Evolutionary conservation across 2,329 filamentous ascomycete genomes (phyloP), one percentile per base, ranked within the genome.

Genomic region (Ophiocordyceps camponoti-leonardi): DNA sequence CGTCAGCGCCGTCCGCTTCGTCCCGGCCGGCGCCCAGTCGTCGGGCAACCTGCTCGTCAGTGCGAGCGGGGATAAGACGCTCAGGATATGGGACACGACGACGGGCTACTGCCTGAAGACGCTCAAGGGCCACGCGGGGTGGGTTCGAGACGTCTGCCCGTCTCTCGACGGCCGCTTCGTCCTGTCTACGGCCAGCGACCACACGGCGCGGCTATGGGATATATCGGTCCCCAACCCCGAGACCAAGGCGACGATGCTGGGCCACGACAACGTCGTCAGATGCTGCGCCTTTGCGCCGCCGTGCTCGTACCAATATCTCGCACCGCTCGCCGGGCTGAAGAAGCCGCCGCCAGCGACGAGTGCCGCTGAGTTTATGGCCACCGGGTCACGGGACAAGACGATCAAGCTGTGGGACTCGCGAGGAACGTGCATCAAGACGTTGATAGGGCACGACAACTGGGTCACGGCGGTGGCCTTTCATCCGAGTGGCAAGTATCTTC

Each of bases 401-500:
- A 94, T 96, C 58, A 81, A 81, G 55, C 66, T 96, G 7, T 95
- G 88, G 86, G 86, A 94, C 59, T 75, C 81, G 12, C 76, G 86
- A 45, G 90, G 90, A 30, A 86, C 81, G 12, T 77, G 86, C 51
- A 79, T 95, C 58, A 90, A 86, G 60, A 92, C 83, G 0, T 69
- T 96, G 1, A 67, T 79, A 1, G 90, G 90, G 2, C 90, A 95
- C 59, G 88, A 95, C 60, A 95, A 95, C 59, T 96, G 90, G 90
- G 78, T 96, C 10, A 79, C 86, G 30, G 83, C 75, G 1, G 64
- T 95, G 6, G 79, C 86, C 11, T 96, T 94, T 61, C 90, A 95
- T 56, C 90, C 90, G 0, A 84, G 86, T 10, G 90, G 90, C 41
- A 93, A 90, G 62, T 95, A 92, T 56, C 72, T 96, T 1, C 66